Evolutionary conservation across 768 basidiomycete genomes (phyloP), one percentile per base, ranked within the genome.

Genomic region (Chlorophyllum brunneum): DNA sequence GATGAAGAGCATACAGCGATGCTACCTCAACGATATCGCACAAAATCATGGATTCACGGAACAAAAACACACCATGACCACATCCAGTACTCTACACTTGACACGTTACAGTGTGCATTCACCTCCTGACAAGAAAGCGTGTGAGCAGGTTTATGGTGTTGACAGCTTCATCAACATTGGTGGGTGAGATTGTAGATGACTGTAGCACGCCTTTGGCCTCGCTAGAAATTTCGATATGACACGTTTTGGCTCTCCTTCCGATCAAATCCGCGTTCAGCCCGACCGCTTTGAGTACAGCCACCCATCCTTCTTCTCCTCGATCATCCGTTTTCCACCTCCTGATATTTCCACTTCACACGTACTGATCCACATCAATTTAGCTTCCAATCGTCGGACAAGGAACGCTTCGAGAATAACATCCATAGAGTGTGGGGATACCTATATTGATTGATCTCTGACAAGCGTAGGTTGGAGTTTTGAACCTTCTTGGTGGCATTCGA

Each of bases 31-130:
- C 89, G 59, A 99, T 87, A 63, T 99, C 88, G 50, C 98, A 71
- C 93, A 98, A 93, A 4, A 87, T 93, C 40, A 90, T 94, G 68
- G 98, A 98, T 68, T 99, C 97, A 52, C 89, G 90, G 67, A 89
- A 90, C 10, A 89, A 62, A 15, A 94, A 69, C 0, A 92, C 89
- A 63, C 93, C 95, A 68, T 95, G 94, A 7, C 78, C 80, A 2
- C 85, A 71, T 33, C 70, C 26, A 99, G 70, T 51, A 85, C 93
- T 26, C 81, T 81, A 6, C 90, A 91, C 57, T 90, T 85, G 63
- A 95, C n/a, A n/a, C n/a, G n/a, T n/a, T n/a, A n/a, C n/a, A n/a
- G n/a, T n/a, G n/a, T n/a, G n/a, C n/a, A n/a, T n/a, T n/a, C n/a
- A n/a, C n/a, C n/a, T n/a, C n/a, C n/a, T n/a, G n/a, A 95, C 5